These are phyloP conservation scores for Bacidia rubella DNA, from an alignment of 495 filamentous ascomycete species.

Conservation along the genomic window DNA sequence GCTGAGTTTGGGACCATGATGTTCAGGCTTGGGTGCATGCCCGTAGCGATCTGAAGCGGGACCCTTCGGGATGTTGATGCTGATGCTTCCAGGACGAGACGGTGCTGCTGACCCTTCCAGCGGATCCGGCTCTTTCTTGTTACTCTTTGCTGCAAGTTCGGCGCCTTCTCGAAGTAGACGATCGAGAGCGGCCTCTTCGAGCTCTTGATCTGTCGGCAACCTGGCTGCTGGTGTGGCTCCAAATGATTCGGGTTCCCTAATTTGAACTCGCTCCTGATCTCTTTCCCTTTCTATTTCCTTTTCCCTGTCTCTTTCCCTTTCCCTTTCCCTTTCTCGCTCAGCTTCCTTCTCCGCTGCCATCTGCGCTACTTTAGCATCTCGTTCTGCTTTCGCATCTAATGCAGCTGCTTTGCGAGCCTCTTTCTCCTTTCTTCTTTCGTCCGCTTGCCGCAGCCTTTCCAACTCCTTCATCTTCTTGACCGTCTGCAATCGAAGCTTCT, in stretches of 20 bases:
- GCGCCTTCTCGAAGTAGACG: constrained; percentile 46
- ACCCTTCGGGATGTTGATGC: constrained; percentile 10
- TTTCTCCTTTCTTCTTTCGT: constrained; percentile 39
- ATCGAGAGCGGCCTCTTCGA: constrained; percentile 44
- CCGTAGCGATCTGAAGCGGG: constrained; percentile 10
- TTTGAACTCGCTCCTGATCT: constrained; percentile 23
- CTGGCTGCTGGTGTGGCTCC: constrained; percentile 19
- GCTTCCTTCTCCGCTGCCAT: constrained; percentile 41
- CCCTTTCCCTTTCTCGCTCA: constrained; percentile 36
- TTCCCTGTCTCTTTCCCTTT: constrained; percentile 32
- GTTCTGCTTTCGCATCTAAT: constrained; percentile 36
- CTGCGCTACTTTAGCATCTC: constrained; percentile 37
- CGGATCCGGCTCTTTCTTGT: constrained; percentile 45
- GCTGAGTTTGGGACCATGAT: constrained; percentile 6
- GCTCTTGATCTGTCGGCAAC: constrained; percentile 40
- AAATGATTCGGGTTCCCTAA: constrained; percentile 13
- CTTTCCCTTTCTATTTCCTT: constrained; percentile 8
- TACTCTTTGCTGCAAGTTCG: constrained; percentile 44
- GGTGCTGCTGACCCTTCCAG: constrained; percentile 33
- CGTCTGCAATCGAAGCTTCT: constrained; percentile 47
- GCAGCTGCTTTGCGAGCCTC: constrained; percentile 18
- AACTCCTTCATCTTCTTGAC: constrained; percentile 51
- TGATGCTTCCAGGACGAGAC: constrained; percentile 20
- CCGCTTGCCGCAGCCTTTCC: constrained; percentile 44
- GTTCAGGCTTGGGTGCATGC: constrained; percentile 7